Base-by-base conservation (phyloP, 2,329 filamentous ascomycete species). In the Ophiostoma quercus region DNA sequence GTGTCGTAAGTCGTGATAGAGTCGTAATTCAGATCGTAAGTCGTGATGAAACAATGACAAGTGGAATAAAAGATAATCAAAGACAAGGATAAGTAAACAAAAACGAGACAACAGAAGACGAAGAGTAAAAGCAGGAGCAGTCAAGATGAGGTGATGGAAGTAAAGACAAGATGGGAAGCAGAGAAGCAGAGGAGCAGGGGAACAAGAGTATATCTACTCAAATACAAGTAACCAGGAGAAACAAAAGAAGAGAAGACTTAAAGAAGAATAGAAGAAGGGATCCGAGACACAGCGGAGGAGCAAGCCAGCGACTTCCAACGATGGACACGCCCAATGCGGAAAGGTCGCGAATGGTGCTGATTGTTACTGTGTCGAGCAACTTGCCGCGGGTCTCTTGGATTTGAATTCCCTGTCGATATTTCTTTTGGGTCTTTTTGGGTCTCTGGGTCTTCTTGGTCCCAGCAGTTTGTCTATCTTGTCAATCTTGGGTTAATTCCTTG, bases 331-430 rank as follows among this genome's bases (percentile, higher is more conserved):
- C 19, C 34, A 66, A 25, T 25, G 25, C 19, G 34, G 37, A 25
- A 43, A 66, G 51, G 51, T 25, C 16, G 51, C 51, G 25, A 25
- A 11, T 54, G 11, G 25, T 62, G 25, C 57, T 62, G 57, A 62
- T 62, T 62, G 25, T 62, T 62, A 62, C 57, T 32, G 25, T 32
- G 57, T 32, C 57, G 14, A 62, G 57, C 57, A 62, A 62, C 11
- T 16, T 32, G 57, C 57, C 57, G 57, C 25, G 57, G 57, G 12
- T 34, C 8, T 3, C 25, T n/a, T 57, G 22, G 51, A 25, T 25
- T 57, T 11, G 8, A 16, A 25, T 57, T 57, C n/a, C 25, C 14
- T 62, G 57, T 57, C 51, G 22, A 57, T 57, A 57, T 57, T 57
- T 16, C 51, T 57, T 57, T 57, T 57, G 19, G 25, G 25, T 29